A percentile compares a stretch with the other conserved stretches of the same genome.
phyloP scores from a whole-genome alignment of 257 asterid species.

The Mentha longifolia region DNA sequence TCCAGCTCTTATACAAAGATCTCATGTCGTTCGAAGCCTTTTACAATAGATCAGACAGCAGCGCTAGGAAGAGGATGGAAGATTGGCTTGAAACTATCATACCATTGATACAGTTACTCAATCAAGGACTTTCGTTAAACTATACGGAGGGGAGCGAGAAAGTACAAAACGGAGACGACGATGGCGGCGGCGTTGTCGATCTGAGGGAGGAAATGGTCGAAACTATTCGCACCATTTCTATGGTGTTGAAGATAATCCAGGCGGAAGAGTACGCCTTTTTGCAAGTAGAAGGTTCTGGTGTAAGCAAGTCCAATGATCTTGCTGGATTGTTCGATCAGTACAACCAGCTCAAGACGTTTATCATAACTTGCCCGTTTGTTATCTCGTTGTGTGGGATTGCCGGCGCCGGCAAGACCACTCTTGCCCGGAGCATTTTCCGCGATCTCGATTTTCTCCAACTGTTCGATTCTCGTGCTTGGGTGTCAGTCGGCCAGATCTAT shows the following conservation, averaged over 20 bases:
- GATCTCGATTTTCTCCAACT: neutral
- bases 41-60: neutral
- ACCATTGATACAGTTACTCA: too few relatives aligned
- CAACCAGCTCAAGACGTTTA: neutral
- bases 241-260: too few relatives aligned
- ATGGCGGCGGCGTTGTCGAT: too few relatives aligned
- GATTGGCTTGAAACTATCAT: neutral
- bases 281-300: too few relatives aligned
- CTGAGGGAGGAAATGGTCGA: too few relatives aligned
- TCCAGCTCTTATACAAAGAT: neutral
- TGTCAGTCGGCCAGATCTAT: neutral
- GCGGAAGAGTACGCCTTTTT: too few relatives aligned
- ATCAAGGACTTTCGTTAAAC: too few relatives aligned
- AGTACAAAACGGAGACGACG: too few relatives aligned
- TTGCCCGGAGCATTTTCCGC: neutral
- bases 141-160: too few relatives aligned
- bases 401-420: slow-evolving; percentile 17
- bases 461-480: slow-evolving; percentile 1
- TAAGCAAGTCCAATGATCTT: neutral
- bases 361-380: neutral
- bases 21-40: neutral
- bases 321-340: neutral
- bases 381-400: slow-evolving; percentile 4
- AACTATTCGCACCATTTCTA: too few relatives aligned
- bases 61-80: neutral